Evolutionary conservation across 1,284 basidiomycete species (phyloP), one percentile per base, ranked within the genome.

Genomic region (Mycena sp.): DNA sequence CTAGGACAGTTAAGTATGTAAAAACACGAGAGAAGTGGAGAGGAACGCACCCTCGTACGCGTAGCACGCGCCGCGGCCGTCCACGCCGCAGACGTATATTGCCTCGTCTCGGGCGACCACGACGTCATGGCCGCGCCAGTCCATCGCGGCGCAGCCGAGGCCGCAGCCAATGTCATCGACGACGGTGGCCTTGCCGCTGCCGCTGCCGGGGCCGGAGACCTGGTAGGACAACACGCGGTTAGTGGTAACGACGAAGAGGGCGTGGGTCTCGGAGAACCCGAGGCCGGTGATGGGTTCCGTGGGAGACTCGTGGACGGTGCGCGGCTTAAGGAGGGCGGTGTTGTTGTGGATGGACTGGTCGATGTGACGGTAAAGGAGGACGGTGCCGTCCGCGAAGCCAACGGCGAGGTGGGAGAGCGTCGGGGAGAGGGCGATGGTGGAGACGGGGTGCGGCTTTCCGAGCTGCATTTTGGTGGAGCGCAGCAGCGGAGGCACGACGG

Each of bases 381-480:
- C 95, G 0, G 94, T 94, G n/a, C 97, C 97, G 72, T 99, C 96
- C 1, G 91, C 95, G 11, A 99, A 85, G 9, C 95, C 97, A 41
- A 98, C 86, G 5, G 96, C 92, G 19, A 99, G 86, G 76, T 96
- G 93, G 1, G 92, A 88, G 1, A 98, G 83, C n/a, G 86, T 86
- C n/a, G 87, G 80, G 0, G 96, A 93, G 26, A 96, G 81, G 0
- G 96, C 92, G 12, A 98, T 80, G 0, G 91, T 87, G 5, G 94
- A 90, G 2, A 94, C 93, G 3, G 95, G 95, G 77, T 95, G 92
- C 0, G 93, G 85, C 63, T 87, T 90, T 23, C 85, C 85, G 53
- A 88, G 85, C 69, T 94, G 92, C 17, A 96, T 84, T 72, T 94
- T 92, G 3, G 87, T 84, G 16, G 90, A 93, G 30, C 93, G 87